Conservation (phyloP, 306 rosid species). For the Hylodesmum podocarpum region DNA sequence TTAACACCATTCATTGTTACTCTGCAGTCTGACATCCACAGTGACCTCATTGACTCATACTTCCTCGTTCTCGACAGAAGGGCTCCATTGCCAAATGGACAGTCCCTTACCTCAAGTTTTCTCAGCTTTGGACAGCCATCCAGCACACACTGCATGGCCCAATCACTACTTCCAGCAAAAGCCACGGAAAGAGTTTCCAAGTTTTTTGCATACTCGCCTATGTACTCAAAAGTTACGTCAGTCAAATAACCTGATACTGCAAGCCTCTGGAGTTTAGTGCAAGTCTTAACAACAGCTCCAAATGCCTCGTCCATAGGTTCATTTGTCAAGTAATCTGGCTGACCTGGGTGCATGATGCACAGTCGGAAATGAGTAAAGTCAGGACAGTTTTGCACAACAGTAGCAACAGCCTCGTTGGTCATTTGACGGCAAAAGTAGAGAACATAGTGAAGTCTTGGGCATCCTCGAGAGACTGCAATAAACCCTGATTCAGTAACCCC, state of each 20-base stretch:
- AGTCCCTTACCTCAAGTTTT: slow-evolving; percentile 80
- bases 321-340: slow-evolving; percentile 60
- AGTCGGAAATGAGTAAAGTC: slow-evolving; percentile 84
- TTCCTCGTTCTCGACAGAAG: slow-evolving; percentile 55
- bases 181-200: slow-evolving; percentile 86
- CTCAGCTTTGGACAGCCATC: slow-evolving; percentile 78
- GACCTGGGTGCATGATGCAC: slow-evolving; percentile 71
- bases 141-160: slow-evolving; percentile 77
- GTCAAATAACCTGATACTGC: slow-evolving; percentile 74
- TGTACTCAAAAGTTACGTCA: slow-evolving; percentile 72
- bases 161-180: slow-evolving; percentile 77
- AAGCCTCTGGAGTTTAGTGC: slow-evolving; percentile 78
- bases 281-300: slow-evolving; percentile 77
- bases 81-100: slow-evolving; percentile 82
- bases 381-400: slow-evolving; percentile 79
- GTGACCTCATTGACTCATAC: slow-evolving; percentile 82
- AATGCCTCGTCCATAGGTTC: slow-evolving; percentile 87
- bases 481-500: slow-evolving; percentile 84
- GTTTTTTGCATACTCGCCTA: slow-evolving; percentile 73
- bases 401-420: slow-evolving; percentile 91
- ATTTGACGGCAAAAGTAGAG: slow-evolving; percentile 86
- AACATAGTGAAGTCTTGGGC: slow-evolving; percentile 68
- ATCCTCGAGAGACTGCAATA: slow-evolving; percentile 76
- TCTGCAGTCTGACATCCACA: slow-evolving; percentile 86
- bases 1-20: slow-evolving; percentile 65